A percentile compares a stretch with the other conserved stretches of the same genome.
Evolutionary conservation across 2,329 filamentous ascomycete species (phyloP).

Genomic region (Talaromyces sp.): DNA sequence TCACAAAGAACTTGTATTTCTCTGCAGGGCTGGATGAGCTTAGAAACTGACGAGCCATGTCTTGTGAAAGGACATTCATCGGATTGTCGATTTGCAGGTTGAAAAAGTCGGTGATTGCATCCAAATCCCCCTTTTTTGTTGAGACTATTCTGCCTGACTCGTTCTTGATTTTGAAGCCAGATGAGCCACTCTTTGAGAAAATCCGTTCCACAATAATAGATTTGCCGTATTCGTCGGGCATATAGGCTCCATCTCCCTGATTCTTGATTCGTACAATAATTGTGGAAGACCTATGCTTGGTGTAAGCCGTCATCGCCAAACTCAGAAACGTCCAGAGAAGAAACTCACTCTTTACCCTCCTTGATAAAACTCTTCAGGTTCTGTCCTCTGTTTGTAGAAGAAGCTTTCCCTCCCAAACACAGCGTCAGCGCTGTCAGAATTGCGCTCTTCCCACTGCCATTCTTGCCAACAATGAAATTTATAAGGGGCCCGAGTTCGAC

Average conservation of each 20-base stretch:
- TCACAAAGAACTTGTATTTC: slow-evolving; percentile 96
- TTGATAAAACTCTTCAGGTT: slow-evolving; percentile 90
- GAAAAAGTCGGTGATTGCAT: slow-evolving; percentile 90
- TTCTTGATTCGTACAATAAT: slow-evolving; percentile 89
- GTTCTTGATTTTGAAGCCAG: slow-evolving; percentile 83
- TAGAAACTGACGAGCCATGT: slow-evolving; percentile 88
- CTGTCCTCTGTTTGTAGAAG: slow-evolving; percentile 84
- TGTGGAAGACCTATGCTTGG: slow-evolving; percentile 44
- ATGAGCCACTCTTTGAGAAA: slow-evolving; percentile 69
- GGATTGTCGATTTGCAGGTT: slow-evolving; percentile 94
- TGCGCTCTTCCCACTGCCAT: slow-evolving; percentile 96
- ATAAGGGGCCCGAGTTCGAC: slow-evolving; percentile 88
- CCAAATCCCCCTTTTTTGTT: slow-evolving; percentile 77
- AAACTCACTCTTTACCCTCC: slow-evolving; percentile 67
- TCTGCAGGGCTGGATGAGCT: slow-evolving; percentile 74
- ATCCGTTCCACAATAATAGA: slow-evolving; percentile 87
- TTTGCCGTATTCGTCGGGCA: slow-evolving; percentile 73
- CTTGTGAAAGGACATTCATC: slow-evolving; percentile 90
- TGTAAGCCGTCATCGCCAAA: slow-evolving; percentile 10
- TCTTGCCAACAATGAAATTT: slow-evolving; percentile 97
- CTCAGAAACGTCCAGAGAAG: not conserved
- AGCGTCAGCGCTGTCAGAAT: slow-evolving; percentile 88
- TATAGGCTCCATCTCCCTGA: slow-evolving; percentile 75
- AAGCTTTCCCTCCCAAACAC: slow-evolving; percentile 91
- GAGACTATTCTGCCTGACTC: slow-evolving; percentile 66